These are phyloP conservation scores for Polygonum maritimum DNA, from an alignment of 148 eudicot species.

Conservation along the genomic window DNA sequence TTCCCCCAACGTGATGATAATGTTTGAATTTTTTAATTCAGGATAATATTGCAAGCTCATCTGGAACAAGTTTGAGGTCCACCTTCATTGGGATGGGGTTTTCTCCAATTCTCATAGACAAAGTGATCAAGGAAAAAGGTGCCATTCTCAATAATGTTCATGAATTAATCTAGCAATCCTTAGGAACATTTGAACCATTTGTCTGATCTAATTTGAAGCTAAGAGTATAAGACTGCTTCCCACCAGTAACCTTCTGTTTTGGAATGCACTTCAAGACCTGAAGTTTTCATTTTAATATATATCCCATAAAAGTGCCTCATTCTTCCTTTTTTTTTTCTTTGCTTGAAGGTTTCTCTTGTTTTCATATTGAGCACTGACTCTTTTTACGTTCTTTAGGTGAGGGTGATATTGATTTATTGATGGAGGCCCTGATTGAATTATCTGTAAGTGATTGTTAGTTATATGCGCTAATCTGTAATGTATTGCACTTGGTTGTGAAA, in stretches of 20 bases:
- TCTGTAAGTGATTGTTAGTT: conserved; percentile 44
- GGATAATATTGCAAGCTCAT: conserved; percentile 88
- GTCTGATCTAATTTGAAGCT: background rate
- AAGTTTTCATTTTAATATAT: background rate
- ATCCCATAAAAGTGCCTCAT: background rate
- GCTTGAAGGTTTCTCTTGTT: background rate
- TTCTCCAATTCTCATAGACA: conserved; percentile 59
- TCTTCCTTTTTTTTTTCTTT: background rate
- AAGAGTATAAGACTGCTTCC: background rate
- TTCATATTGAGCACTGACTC: background rate
- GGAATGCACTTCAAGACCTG: background rate
- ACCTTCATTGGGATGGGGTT: conserved; percentile 88
- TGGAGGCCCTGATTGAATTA: conserved; percentile 72
- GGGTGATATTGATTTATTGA: conserved; percentile 48
- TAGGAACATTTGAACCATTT: background rate
- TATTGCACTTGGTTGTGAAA: background rate
- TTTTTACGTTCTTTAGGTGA: conserved; percentile 38
- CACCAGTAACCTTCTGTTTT: background rate
- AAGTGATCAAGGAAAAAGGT: conserved; percentile 65
- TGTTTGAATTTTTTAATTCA: conserved; percentile 11
- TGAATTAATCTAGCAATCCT: background rate
- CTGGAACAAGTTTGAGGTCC: conserved; percentile 63
- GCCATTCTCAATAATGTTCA: conserved; percentile 5
- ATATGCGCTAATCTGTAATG: background rate
- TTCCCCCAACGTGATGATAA: background rate